Percentiles rank a stretch among this genome's conserved stretches.
Evolutionary conservation across 2,329 filamentous ascomycete genomes (phyloP).

Genomic region (Phialophora expanda): DNA sequence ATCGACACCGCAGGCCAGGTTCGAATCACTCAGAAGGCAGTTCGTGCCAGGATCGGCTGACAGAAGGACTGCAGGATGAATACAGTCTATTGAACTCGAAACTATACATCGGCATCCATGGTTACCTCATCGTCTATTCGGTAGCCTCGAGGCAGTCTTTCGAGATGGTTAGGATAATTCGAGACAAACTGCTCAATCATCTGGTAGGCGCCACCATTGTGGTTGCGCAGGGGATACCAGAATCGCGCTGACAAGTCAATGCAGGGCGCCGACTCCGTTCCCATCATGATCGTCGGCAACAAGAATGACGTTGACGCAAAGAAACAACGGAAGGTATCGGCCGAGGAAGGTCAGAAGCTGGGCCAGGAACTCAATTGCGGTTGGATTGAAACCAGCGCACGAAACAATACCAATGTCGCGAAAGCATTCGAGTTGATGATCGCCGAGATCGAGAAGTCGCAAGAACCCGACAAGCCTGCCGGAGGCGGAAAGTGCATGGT

Average conservation of each 20-base stretch:
- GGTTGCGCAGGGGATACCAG: constrained; percentile 5
- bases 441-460: constrained; percentile 89
- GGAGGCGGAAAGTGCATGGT: constrained; percentile 79
- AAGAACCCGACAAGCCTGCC: constrained; percentile 84
- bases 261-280: constrained; percentile 88
- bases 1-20: constrained; percentile 97
- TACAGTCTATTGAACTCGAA: constrained; percentile 98
- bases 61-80: constrained; percentile 70
- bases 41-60: not conserved
- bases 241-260: constrained; percentile 14
- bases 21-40: constrained; percentile 38
- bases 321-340: constrained; percentile 87
- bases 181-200: constrained; percentile 97
- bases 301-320: constrained; percentile 85
- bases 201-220: constrained; percentile 63
- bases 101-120: constrained; percentile 96
- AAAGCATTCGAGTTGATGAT: constrained; percentile 95
- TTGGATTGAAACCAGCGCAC: constrained; percentile 92
- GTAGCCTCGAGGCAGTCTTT: constrained; percentile 92
- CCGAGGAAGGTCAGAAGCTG: constrained; percentile 83
- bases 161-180: constrained; percentile 95
- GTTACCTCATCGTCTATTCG: constrained; percentile 98
- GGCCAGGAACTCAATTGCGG: constrained; percentile 87
- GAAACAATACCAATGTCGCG: constrained; percentile 90
- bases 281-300: constrained; percentile 94